Base-by-base conservation (phyloP, 768 basidiomycete species). In the Lentinula aciculospora region DNA sequence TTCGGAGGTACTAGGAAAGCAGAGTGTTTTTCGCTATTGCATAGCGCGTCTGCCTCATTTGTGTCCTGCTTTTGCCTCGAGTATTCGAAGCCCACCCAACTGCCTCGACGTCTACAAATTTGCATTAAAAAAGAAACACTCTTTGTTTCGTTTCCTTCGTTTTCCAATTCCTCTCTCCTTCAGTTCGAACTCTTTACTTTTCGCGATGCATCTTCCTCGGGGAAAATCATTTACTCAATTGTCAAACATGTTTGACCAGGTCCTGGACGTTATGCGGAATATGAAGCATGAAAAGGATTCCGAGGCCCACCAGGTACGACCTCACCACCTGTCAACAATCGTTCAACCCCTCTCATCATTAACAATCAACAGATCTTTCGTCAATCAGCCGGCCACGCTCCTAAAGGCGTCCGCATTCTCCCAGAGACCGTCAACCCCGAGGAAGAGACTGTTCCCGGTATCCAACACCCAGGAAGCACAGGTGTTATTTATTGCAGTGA, bases 391-490 rank as follows among this genome's bases (percentile, higher is more conserved):
- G 88, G 89, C 29, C 89, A 92, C 69, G 73, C 83, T 55, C 77
- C 83, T 62, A 86, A 82, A 69, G 83, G 82, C 15, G 36, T 53
- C 42, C 59, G 82, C 15, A 15, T 34, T 40, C 59, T 86, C 19
- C 92, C 90, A 7, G 79, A 88, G 69, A 88, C 83, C 3, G 72
- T 86, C 62, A 87, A 92, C 62, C 84, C 87, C 2, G 88, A 92
- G 63, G 92, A 94, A 64, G 92, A 95, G 72, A 93, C 92, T 1
- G 84, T 95, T 3, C 93, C 92, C 19, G 92, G 91, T 49, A 90
- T 92, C 65, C 81, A 86, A 66, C 90, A 91, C 67, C 91, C 91
- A 2, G 82, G 83, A 32, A 72, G 72, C 63, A 80, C 79, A 0
- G 75, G 80, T 59, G 84, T 86, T 9, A 53, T 53, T 27, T 53